A percentile compares a stretch with the other conserved stretches of the same genome.
phyloP scores from a whole-genome alignment of 306 rosid genomes.

The Quercus glauca region DNA sequence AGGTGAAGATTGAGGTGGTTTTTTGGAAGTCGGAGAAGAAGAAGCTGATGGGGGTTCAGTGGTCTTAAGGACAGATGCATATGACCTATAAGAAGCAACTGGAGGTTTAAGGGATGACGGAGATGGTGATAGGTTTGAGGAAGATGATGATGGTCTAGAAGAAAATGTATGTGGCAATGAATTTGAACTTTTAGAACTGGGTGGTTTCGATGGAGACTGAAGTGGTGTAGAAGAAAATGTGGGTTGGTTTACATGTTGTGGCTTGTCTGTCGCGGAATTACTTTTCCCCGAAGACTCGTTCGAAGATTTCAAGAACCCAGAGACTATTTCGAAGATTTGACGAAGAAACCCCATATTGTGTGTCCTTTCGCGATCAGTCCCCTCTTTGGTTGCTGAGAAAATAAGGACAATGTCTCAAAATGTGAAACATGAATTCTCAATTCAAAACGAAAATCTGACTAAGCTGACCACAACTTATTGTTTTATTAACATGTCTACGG shows the following conservation, averaged over 20 bases:
- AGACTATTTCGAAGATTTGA: too few species aligned
- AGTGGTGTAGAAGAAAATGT: too few species aligned
- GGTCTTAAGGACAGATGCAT: too few species aligned
- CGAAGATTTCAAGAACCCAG: background rate
- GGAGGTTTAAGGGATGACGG: background rate
- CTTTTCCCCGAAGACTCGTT: background rate
- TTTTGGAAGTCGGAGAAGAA: background rate
- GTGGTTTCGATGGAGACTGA: too few species aligned
- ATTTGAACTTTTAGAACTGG: too few species aligned
- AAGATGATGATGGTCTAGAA: too few species aligned
- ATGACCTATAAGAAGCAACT: background rate
- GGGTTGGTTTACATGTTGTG: too few species aligned
- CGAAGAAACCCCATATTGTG: background rate
- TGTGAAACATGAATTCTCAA: background rate
- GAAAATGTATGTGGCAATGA: too few species aligned
- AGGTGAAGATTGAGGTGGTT: background rate
- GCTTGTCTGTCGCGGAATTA: too few species aligned
- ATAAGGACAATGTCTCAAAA: background rate
- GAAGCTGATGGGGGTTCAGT: too few species aligned
- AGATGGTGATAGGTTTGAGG: too few species aligned
- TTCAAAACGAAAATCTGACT: background rate
- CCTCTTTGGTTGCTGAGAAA: background rate
- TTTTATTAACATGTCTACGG: too few species aligned
- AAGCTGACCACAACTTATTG: background rate
- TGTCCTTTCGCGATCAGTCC: background rate